phyloP scores from a whole-genome alignment of 2,329 filamentous ascomycete species.

The Fusarium papillatum region DNA sequence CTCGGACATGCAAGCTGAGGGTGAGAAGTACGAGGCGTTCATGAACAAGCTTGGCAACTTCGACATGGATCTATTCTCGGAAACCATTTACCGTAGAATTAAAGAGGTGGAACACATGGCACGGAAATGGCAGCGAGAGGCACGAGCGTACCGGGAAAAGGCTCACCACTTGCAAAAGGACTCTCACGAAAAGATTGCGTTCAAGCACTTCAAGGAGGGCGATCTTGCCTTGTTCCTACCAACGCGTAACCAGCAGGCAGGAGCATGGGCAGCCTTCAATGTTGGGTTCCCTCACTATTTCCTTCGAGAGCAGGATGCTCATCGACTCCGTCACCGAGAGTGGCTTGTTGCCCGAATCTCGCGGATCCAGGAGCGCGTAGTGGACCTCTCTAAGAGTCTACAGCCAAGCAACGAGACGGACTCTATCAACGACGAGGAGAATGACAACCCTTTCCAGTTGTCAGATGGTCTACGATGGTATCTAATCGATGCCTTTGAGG shows the following conservation, averaged over 20 bases:
- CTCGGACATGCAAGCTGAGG: constrained; percentile 74
- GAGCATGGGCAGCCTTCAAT: constrained; percentile 99
- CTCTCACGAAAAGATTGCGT: constrained; percentile 95
- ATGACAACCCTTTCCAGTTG: constrained; percentile 97
- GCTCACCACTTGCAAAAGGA: constrained; percentile 86
- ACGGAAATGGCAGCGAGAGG: constrained; percentile 93
- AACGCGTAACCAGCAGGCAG: constrained; percentile 92
- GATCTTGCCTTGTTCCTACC: constrained; percentile 95
- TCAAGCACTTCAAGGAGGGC: constrained; percentile 95
- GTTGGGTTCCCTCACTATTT: constrained; percentile 98
- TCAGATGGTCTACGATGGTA: constrained; percentile 98
- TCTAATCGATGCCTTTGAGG: constrained; percentile 91
- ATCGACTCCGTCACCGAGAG: constrained; percentile 86
- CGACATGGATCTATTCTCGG: constrained; percentile 86
- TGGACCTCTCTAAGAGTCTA: constrained; percentile 88
- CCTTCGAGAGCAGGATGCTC: constrained; percentile 90
- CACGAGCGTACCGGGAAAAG: constrained; percentile 88
- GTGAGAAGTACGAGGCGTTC: constrained; percentile 81
- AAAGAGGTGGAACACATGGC: constrained; percentile 95
- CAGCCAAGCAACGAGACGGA: constrained; percentile 63
- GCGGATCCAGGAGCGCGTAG: constrained; percentile 91
- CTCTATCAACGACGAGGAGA: constrained; percentile 74
- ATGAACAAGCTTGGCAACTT: constrained; percentile 82
- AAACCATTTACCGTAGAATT: constrained; percentile 88
- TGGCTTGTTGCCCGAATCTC: constrained; percentile 97